These are phyloP conservation scores for Argentina anserina DNA, from an alignment of 306 rosid genomes.

Conservation along the genomic window DNA sequence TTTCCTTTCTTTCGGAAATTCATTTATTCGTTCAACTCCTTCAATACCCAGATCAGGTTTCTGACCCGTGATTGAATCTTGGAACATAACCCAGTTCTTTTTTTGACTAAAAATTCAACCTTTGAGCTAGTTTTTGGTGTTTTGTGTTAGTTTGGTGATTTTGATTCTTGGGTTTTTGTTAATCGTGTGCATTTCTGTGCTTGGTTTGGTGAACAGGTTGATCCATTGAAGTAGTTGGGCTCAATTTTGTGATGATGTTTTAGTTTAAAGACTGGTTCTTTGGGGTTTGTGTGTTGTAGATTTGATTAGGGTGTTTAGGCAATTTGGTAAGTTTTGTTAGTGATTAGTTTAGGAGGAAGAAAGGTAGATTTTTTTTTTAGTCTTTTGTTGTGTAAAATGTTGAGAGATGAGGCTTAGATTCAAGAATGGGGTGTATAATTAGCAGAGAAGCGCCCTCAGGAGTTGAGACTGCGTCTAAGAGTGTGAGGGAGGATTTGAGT, in stretches of 20 bases:
- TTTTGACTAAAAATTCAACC: neutral
- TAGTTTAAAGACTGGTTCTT: conserved; percentile 5
- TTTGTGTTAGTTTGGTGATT: neutral
- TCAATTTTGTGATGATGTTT: neutral
- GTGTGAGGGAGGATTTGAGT: conserved; percentile 45
- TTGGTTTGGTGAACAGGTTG: neutral
- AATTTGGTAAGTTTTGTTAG: conserved; percentile 23
- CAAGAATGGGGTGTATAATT: conserved; percentile 79
- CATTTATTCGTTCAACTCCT: neutral
- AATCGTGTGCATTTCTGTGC: neutral
- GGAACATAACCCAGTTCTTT: conserved; percentile 26
- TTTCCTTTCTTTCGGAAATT: conserved; percentile 5
- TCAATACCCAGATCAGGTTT: conserved; percentile 23
- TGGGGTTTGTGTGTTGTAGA: conserved; percentile 2
- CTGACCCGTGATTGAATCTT: conserved; percentile 1
- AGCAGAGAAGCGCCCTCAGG: conserved; percentile 64
- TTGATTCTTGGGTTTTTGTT: conserved; percentile 6
- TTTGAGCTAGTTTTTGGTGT: neutral
- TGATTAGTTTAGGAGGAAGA: conserved; percentile 20
- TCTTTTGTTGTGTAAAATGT: conserved; percentile 26
- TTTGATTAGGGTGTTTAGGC: neutral
- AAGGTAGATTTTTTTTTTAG: conserved; percentile 17
- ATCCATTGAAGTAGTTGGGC: conserved; percentile 2
- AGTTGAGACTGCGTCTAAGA: conserved; percentile 45
- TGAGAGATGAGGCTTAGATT: conserved; percentile 56